phyloP scores from a whole-genome alignment of 208 protist genomes.

The Phytomonas serpens region DNA sequence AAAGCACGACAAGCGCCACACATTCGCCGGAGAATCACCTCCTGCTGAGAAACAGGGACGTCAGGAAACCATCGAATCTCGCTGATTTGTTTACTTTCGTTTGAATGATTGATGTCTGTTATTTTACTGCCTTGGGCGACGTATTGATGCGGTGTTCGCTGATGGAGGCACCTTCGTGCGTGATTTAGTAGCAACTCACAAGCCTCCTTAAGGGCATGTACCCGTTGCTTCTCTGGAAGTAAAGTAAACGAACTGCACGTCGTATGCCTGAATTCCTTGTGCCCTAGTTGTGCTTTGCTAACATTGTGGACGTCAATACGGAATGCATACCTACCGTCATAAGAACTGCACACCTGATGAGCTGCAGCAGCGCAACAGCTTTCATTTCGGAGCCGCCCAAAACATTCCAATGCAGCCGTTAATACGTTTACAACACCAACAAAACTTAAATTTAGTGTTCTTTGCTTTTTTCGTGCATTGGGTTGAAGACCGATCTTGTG shows the following conservation, averaged over 20 bases:
- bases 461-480: background rate
- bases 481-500: background rate
- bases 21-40: constrained; percentile 34
- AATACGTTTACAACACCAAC: constrained; percentile 28
- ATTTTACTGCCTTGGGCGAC: background rate
- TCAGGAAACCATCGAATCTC: constrained; percentile 31
- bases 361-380: constrained; percentile 27
- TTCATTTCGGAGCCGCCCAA: constrained; percentile 33
- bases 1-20: constrained; percentile 47
- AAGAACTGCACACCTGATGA: background rate
- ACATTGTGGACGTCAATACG: background rate
- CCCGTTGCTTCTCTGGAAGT: constrained; percentile 66
- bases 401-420: constrained; percentile 18
- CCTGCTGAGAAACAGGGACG: constrained; percentile 27
- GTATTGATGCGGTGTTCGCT: background rate
- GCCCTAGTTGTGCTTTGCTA: background rate
- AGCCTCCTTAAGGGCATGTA: constrained; percentile 63
- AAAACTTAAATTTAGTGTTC: constrained; percentile 34
- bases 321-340: background rate
- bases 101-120: background rate
- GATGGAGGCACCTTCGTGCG: constrained; percentile 12
- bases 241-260: constrained; percentile 22
- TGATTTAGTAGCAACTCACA: constrained; percentile 51
- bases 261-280: background rate
- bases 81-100: background rate